phyloP scores from a whole-genome alignment of 257 asterid genomes.

The Ilex asprella region DNA sequence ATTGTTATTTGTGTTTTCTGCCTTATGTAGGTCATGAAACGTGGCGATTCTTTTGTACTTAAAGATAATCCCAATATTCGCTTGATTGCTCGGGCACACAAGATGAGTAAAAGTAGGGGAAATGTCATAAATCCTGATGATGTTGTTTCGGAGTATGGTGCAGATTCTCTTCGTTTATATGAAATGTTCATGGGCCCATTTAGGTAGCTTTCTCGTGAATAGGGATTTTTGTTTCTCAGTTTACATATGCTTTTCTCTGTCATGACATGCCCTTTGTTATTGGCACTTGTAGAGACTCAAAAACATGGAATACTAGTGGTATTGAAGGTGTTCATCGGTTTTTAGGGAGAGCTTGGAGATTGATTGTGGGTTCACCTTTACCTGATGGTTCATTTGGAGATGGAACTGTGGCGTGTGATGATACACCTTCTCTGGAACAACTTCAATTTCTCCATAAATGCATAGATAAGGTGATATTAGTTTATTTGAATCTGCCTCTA shows the following conservation, averaged over 20 bases:
- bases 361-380: conserved; percentile 74
- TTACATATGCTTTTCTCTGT: neutral
- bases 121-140: conserved; percentile 96
- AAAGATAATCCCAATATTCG: conserved; percentile 68
- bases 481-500: neutral
- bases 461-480: conserved; percentile 56
- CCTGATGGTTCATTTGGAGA: conserved; percentile 55
- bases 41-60: conserved; percentile 78
- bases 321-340: conserved; percentile 97
- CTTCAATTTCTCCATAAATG: conserved; percentile 77
- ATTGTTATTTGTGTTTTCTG: conserved; percentile 12
- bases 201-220: conserved; percentile 41
- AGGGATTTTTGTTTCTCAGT: neutral
- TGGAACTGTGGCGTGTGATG: conserved; percentile 54
- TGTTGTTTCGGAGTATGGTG: conserved; percentile 86
- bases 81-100: conserved; percentile 76
- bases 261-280: conserved; percentile 4
- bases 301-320: conserved; percentile 96
- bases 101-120: conserved; percentile 99
- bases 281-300: conserved; percentile 63
- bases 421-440: conserved; percentile 76
- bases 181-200: conserved; percentile 99
- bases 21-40: conserved; percentile 54
- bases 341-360: conserved; percentile 88
- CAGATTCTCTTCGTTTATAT: conserved; percentile 93